phyloP scores from a whole-genome alignment of 2,329 filamentous ascomycete species.

The Mollisiaceae sp. region DNA sequence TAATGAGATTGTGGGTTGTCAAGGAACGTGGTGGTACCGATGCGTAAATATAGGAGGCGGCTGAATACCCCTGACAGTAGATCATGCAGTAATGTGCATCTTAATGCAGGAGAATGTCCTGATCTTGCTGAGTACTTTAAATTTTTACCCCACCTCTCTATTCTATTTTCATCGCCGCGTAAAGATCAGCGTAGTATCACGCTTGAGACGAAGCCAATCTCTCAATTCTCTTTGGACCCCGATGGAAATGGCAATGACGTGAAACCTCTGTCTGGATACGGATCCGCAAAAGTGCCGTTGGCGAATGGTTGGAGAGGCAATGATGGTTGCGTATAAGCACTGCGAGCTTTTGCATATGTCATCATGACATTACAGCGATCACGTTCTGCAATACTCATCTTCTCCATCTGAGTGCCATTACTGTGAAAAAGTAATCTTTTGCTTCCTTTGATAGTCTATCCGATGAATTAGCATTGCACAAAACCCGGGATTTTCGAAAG shows the following conservation, averaged over 20 bases:
- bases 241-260: neutral
- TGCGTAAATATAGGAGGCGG: neutral
- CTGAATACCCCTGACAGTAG: slow-evolving; percentile 7
- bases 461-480: no score
- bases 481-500: no score
- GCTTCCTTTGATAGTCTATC: slow-evolving; percentile 10
- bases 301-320: slow-evolving; percentile 20
- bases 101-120: slow-evolving; percentile 4
- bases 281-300: slow-evolving; percentile 23
- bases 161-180: neutral
- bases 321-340: slow-evolving; percentile 19
- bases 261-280: slow-evolving; percentile 11
- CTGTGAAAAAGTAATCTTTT: slow-evolving; percentile 20
- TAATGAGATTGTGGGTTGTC: neutral
- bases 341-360: slow-evolving; percentile 21
- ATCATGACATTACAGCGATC: slow-evolving; percentile 23
- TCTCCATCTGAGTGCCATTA: slow-evolving; percentile 24
- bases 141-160: neutral
- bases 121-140: neutral
- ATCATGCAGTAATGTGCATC: neutral
- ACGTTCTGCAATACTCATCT: slow-evolving; percentile 16
- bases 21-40: neutral
- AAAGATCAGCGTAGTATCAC: neutral
- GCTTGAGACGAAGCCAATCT: neutral
- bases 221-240: slow-evolving; percentile 1